These are phyloP conservation scores for Luffa acutangula DNA, from an alignment of 306 rosid species.

Conservation along the genomic window DNA sequence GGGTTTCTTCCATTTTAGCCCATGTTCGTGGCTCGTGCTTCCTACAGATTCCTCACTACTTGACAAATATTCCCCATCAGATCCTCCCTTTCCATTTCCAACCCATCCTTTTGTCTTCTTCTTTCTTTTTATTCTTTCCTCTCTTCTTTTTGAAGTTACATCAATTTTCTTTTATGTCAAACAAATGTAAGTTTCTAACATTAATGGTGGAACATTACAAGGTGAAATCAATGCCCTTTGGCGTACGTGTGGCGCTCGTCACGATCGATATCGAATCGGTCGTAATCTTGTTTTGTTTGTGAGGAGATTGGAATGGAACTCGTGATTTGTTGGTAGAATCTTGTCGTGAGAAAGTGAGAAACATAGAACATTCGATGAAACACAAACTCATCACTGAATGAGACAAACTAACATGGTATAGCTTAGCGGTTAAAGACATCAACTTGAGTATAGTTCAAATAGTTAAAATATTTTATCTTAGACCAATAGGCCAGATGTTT, in stretches of 20 bases:
- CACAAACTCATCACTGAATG: no score
- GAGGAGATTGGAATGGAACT: neutral
- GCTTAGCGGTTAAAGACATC: no score
- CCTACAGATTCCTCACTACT: conserved; percentile 12
- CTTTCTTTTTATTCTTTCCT: neutral
- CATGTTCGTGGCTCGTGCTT: conserved; percentile 23
- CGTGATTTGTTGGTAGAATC: neutral
- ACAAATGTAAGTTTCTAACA: neutral
- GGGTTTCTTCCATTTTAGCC: conserved; percentile 17
- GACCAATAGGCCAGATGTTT: no score
- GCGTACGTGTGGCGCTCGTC: neutral
- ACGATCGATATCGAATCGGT: neutral
- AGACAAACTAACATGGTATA: no score
- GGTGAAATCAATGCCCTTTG: neutral
- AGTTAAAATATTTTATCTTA: no score
- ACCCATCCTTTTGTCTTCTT: neutral
- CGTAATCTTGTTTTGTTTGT: neutral
- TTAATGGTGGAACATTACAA: neutral
- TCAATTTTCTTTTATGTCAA: neutral
- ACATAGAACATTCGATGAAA: no score
- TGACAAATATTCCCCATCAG: conserved; percentile 33
- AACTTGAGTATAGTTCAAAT: no score
- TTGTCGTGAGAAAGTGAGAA: no score
- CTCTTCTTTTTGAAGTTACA: neutral
- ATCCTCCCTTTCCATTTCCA: conserved; percentile 14